phyloP scores from a whole-genome alignment of 2,329 filamentous ascomycete species.

The Pseudomassariella vexata region DNA sequence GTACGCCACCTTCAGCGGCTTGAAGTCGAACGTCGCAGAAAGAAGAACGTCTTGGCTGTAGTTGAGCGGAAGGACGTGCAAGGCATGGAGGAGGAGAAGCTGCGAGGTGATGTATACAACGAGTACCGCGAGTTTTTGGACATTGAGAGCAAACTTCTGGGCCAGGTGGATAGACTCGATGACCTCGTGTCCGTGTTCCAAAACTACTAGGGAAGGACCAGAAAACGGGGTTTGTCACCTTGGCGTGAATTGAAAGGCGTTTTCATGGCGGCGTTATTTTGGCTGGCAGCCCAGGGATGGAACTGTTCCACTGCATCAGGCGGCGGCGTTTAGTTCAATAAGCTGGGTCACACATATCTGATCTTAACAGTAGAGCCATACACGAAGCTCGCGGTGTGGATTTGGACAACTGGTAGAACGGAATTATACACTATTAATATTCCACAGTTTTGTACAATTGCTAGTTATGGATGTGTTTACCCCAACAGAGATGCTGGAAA shows the following conservation, averaged over 20 bases:
- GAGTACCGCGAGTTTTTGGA: constrained; percentile 53
- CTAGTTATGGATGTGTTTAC: too few relatives aligned
- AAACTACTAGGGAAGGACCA: constrained; percentile 57
- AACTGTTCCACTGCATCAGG: constrained; percentile 6
- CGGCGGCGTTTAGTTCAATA: constrained; percentile 8
- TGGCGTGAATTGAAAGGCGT: not conserved
- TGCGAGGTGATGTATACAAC: constrained; percentile 68
- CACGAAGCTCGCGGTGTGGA: too few relatives aligned
- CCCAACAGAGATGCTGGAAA: too few relatives aligned
- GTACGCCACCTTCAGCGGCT: constrained; percentile 76
- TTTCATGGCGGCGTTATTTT: not conserved
- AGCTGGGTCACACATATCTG: too few relatives aligned
- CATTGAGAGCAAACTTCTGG: constrained; percentile 67
- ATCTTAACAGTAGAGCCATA: too few relatives aligned
- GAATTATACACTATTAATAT: too few relatives aligned
- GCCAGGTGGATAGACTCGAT: constrained; percentile 76
- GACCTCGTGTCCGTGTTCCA: constrained; percentile 76
- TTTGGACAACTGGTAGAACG: too few relatives aligned
- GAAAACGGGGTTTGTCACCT: not conserved
- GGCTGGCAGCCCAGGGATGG: not conserved
- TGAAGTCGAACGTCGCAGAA: constrained; percentile 65
- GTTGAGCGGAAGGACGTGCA: constrained; percentile 81
- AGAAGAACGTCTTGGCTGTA: constrained; percentile 70
- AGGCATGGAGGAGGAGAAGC: constrained; percentile 74
- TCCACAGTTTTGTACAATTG: too few relatives aligned